Base-by-base conservation (phyloP, 495 filamentous ascomycete genomes). In the Aspergillus wentii region DNA sequence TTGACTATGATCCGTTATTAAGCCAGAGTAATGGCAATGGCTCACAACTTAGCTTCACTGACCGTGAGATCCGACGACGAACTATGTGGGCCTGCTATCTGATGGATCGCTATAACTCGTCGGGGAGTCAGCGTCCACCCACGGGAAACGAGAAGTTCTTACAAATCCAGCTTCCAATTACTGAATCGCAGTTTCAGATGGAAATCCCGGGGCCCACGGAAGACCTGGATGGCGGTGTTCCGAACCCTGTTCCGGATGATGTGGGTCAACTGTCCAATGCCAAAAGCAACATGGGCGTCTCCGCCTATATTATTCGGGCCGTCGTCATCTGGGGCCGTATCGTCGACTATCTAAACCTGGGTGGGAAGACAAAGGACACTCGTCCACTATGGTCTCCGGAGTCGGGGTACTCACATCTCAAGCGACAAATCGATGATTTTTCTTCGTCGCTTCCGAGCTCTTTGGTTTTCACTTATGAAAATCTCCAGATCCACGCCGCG, bases 11-110 rank as follows among this genome's bases (percentile, higher is more conserved):
- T 54, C 86, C 86, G 1, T 68, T 81, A 13, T 54, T 71, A 14
- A 72, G 69, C 25, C 70, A 82, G 17, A 52, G 34, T 6, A 82
- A 84, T 41, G 77, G 75, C 19, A 76, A 61, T 23, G 55, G 77
- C 3, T 75, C 76, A 10, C 78, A 84, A 39, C 69, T 98, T 27
- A 95, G 85, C 51, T 86, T 87, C 49, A 92, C 88, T 9, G 92
- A 98, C 61, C 80, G 86, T 22, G 92, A 98, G 56, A 95, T 96
- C 25, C 72, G 92, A 38, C 73, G 91, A 40, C 75, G 92, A 36
- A 94, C 88, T 4, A 96, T 98, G 91, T 98, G 92, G 92, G 85
- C 89, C 16, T 95, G 89, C 56, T 95, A 91, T 51, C 54, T 94
- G 43, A 95, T 98, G 92, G 92, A 98, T 59, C 80, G 91, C 0